Conservation (phyloP, 768 basidiomycete genomes). For the Lactarius pseudohatsudake region DNA sequence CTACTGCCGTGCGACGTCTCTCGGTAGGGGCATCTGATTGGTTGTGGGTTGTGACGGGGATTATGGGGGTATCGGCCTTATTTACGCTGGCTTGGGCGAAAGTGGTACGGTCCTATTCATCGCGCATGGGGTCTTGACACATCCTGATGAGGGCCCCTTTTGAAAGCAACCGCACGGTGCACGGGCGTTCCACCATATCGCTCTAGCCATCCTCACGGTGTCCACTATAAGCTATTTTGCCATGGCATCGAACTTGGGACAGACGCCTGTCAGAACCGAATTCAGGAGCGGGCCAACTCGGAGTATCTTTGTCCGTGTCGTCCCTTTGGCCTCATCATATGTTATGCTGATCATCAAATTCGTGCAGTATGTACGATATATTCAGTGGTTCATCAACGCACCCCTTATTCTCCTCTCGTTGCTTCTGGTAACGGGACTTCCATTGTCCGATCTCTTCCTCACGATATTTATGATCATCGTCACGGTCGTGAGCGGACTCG, state of each 20-base stretch:
- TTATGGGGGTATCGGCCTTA: slow-evolving; percentile 48
- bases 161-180: slow-evolving; percentile 41
- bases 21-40: slow-evolving; percentile 50
- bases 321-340: too few species aligned
- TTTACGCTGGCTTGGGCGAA: slow-evolving; percentile 42
- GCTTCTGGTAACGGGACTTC: slow-evolving; percentile 47
- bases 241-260: slow-evolving; percentile 59
- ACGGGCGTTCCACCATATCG: slow-evolving; percentile 52
- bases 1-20: slow-evolving; percentile 41
- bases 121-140: background rate
- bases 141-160: background rate
- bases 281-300: slow-evolving; percentile 39
- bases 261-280: slow-evolving; percentile 45
- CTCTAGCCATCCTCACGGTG: slow-evolving; percentile 46
- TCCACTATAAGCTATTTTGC: slow-evolving; percentile 50
- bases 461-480: slow-evolving; percentile 49
- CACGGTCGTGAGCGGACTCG: slow-evolving; percentile 46
- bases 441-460: slow-evolving; percentile 49
- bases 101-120: slow-evolving; percentile 31
- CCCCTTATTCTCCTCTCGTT: slow-evolving; percentile 50
- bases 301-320: slow-evolving; percentile 43
- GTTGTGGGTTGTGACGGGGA: slow-evolving; percentile 54
- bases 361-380: slow-evolving; percentile 49
- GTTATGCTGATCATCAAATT: background rate
- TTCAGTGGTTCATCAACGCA: slow-evolving; percentile 58